Base-by-base conservation (phyloP, 768 basidiomycete species). In the Leccinellum rugosiceps region DNA sequence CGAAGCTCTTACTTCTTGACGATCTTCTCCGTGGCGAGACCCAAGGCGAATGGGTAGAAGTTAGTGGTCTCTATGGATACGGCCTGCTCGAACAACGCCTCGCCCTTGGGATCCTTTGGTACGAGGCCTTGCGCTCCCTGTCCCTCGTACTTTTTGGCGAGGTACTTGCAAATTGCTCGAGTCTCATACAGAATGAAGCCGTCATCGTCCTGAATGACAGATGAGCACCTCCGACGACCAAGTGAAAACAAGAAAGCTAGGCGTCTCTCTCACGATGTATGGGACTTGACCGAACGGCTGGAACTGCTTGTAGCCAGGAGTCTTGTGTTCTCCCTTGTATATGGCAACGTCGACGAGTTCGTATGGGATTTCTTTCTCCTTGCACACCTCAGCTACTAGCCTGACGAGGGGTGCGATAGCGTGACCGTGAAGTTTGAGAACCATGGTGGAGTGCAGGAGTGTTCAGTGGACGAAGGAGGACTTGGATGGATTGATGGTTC, bases 31-130 rank as follows among this genome's bases (percentile, higher is more conserved):
- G 53, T 58, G 7, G 76, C 72, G 6, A 83, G 68, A 2, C 66
- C 70, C 17, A 65, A 51, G 0, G 79, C 84, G 54, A 65, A 74
- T 0, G 76, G 67, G 52, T 87, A 77, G 58, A 87, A 88, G 64
- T 85, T 64, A 41, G 41, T 41, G 48, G 43, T 34, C 50, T 65
- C 61, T 32, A 63, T 47, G 4, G 63, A 66, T 10, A 56, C 60
- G 13, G 59, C 63, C 41, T 65, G 61, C 50, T 67, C 59, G 14
- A 70, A 71, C 6, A 61, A 23, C 11, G 60, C 64, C 28, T 55
- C 62, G 38, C 11, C 31, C 43, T 57, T 25, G 19, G 55, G 54
- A 30, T 68, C 62, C 0, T n/a, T 58, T 26, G 59, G 64, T 11
- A 66, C 15, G n/a, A 70, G 65, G 32, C 51, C 57, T 0, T 55